Percentiles rank a stretch among this genome's conserved stretches.
Evolutionary conservation across 495 filamentous ascomycete species (phyloP).

Genomic region (Niebla homalea): DNA sequence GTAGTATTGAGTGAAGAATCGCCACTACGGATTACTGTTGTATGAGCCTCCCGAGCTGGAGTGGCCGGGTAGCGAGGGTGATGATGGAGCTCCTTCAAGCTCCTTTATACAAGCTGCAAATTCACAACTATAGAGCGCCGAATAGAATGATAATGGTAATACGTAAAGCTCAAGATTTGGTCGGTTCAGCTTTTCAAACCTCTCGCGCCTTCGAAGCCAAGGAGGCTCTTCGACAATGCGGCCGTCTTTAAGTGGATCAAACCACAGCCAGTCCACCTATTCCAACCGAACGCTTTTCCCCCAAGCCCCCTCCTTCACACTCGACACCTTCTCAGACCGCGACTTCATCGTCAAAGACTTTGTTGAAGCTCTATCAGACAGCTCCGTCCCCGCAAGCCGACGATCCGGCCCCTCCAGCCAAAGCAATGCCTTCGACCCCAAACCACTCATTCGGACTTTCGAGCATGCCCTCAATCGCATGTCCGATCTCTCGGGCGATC

Average conservation of each 20-base stretch:
- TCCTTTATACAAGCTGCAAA: no score
- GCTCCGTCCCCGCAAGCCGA: conserved; percentile 56
- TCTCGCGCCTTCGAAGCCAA: no score
- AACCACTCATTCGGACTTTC: conserved; percentile 90
- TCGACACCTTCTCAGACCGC: conserved; percentile 71
- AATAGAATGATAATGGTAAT: no score
- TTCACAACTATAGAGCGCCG: no score
- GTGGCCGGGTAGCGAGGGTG: no score
- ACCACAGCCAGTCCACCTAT: conserved; percentile 20
- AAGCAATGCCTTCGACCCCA: conserved; percentile 70
- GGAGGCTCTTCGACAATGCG: no score
- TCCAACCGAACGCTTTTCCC: conserved; percentile 54
- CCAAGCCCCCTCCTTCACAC: conserved; percentile 63
- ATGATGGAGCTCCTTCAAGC: no score
- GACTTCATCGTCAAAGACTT: conserved; percentile 99
- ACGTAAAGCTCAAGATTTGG: no score
- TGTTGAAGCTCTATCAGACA: conserved; percentile 83
- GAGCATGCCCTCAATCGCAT: conserved; percentile 76
- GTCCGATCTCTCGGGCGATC: conserved; percentile 66
- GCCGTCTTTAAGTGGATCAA: conserved; percentile 1
- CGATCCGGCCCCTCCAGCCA: conserved; percentile 55
- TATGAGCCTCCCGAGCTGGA: no score
- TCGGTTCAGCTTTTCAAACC: no score
- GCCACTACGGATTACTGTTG: no score
- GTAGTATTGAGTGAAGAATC: no score